phyloP scores from a whole-genome alignment of 768 basidiomycete genomes.

The Mycena polygramma region DNA sequence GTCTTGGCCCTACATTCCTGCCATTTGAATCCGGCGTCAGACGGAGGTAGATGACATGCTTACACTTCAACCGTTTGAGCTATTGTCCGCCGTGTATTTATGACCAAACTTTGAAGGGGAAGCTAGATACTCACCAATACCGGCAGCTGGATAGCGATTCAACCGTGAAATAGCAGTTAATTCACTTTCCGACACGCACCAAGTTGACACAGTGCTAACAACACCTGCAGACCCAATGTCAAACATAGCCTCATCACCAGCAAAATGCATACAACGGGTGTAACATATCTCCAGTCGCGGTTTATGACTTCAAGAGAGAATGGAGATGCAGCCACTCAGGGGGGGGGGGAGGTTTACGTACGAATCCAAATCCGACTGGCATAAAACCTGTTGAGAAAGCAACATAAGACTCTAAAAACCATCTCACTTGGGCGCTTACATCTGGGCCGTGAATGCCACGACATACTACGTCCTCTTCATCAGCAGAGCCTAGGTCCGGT shows the following conservation, averaged over 20 bases:
- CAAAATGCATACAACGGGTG: not conserved
- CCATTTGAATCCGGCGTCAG: no score
- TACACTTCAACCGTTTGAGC: constrained; percentile 20
- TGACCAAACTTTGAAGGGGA: no score
- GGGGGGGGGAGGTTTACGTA: not conserved
- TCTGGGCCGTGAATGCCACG: constrained; percentile 16
- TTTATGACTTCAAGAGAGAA: not conserved
- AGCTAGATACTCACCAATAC: constrained; percentile 1
- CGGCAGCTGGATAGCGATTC: not conserved
- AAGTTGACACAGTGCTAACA: constrained; percentile 10
- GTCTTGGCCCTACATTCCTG: constrained; percentile 2
- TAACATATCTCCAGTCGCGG: constrained; percentile 6
- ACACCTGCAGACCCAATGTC: not conserved
- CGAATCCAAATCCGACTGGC: constrained; percentile 19
- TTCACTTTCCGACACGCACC: not conserved
- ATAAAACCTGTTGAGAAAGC: constrained; percentile 7
- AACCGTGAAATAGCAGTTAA: not conserved
- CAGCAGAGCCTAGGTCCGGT: not conserved
- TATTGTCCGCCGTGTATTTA: no score
- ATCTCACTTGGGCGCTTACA: no score
- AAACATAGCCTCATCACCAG: not conserved
- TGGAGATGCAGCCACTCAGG: not conserved
- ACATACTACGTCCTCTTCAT: not conserved
- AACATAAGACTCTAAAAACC: no score
- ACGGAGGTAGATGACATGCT: not conserved